Conservation (phyloP, 768 basidiomycete species). For the Amanita brunnescens region DNA sequence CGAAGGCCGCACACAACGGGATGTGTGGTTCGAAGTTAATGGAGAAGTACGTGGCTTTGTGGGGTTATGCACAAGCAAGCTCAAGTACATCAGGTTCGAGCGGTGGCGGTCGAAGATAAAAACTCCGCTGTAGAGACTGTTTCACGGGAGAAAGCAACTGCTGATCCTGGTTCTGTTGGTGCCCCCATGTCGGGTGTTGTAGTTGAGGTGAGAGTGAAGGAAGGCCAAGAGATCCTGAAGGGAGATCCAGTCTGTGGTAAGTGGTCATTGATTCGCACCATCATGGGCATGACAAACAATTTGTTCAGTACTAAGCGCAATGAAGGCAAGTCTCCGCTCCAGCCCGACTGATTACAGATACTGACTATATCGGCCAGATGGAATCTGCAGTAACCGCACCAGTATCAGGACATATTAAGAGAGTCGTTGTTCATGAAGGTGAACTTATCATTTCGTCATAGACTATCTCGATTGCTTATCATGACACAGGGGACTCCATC, state of each 20-base stretch:
- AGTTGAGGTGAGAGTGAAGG: constrained; percentile 95
- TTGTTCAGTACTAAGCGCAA: constrained; percentile 77
- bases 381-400: constrained; percentile 95
- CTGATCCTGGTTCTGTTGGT: constrained; percentile 93
- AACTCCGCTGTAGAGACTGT: constrained; percentile 95
- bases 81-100: constrained; percentile 58
- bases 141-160: constrained; percentile 88
- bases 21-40: constrained; percentile 98
- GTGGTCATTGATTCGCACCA: constrained; percentile 21
- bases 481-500: constrained; percentile 74
- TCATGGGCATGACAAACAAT: constrained; percentile 13
- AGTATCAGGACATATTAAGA: constrained; percentile 93
- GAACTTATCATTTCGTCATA: constrained; percentile 10
- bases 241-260: constrained; percentile 90
- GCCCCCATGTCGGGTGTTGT: constrained; percentile 98
- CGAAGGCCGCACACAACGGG: constrained; percentile 84
- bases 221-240: constrained; percentile 96
- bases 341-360: not conserved
- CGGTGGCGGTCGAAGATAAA: constrained; percentile 92
- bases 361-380: constrained; percentile 52
- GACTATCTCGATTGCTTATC: not conserved
- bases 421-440: constrained; percentile 88
- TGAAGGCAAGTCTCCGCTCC: constrained; percentile 64
- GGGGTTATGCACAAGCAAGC: constrained; percentile 8
- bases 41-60: constrained; percentile 58